A percentile compares a stretch with the other conserved stretches of the same genome.
Evolutionary conservation across 176 grass and related monocot genomes (phyloP).

Genomic region (Themeda triandra): DNA sequence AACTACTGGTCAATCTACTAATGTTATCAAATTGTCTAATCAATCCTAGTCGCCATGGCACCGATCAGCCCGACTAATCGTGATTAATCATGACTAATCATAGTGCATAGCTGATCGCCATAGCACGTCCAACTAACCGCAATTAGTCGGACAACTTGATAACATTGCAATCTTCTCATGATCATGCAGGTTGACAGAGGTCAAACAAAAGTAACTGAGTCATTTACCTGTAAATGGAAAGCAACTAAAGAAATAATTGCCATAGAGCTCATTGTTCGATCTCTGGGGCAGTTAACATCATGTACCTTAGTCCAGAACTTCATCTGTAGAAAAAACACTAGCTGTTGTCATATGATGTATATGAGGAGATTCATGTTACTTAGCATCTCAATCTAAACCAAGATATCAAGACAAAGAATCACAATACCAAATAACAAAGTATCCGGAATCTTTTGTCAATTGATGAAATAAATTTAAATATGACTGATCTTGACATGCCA

Average conservation of each 20-base stretch:
- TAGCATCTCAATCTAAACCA: constrained; percentile 8
- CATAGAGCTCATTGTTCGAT: constrained; percentile 95
- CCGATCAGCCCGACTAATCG: no score
- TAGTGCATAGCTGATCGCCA: no score
- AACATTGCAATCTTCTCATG: neutral
- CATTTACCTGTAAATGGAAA: constrained; percentile 96
- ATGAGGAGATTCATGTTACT: constrained; percentile 3
- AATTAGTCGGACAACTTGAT: no score
- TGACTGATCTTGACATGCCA: constrained; percentile 79
- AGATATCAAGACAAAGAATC: constrained; percentile 21
- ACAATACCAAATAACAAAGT: constrained; percentile 87
- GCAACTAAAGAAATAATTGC: constrained; percentile 92
- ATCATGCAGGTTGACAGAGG: neutral
- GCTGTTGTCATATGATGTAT: constrained; percentile 9
- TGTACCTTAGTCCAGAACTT: constrained; percentile 80
- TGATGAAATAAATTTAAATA: constrained; percentile 69
- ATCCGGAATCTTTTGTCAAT: constrained; percentile 86
- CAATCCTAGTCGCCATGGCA: no score
- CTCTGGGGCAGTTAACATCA: constrained; percentile 78
- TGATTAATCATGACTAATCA: no score
- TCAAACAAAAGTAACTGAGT: constrained; percentile 12
- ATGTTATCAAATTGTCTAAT: no score
- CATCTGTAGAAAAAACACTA: constrained; percentile 57
- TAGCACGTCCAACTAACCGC: no score
- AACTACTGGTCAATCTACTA: neutral